A percentile compares a stretch with the other conserved stretches of the same genome.
Conservation (phyloP, 331 rosid genomes). For the Telfairia occidentalis region DNA sequence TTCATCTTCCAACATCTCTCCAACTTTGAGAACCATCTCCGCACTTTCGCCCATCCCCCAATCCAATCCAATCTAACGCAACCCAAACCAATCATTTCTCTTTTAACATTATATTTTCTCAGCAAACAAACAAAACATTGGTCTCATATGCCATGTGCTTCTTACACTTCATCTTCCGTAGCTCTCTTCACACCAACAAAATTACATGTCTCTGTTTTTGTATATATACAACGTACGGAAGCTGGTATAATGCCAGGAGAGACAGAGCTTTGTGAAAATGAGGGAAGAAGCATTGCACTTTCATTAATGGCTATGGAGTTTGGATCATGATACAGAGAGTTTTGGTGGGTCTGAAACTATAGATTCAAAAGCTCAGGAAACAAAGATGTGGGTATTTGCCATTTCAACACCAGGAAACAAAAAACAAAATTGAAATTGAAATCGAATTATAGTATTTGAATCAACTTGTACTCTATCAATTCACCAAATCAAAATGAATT, state of each 20-base stretch:
- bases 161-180: neutral
- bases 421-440: too few species aligned
- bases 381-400: too few species aligned
- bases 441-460: too few species aligned
- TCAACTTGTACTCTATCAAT: too few species aligned
- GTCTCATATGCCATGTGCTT: neutral
- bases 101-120: neutral
- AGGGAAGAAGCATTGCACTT: constrained; percentile 1
- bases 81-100: neutral
- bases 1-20: constrained; percentile 38
- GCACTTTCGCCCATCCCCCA: constrained; percentile 42
- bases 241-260: neutral
- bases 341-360: neutral
- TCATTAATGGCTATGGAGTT: neutral
- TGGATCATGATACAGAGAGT: neutral
- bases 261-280: neutral
- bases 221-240: constrained; percentile 5
- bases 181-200: neutral
- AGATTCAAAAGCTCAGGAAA: too few species aligned
- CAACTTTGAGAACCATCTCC: constrained; percentile 20
- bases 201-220: neutral
- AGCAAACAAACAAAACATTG: neutral
- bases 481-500: too few species aligned
- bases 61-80: neutral
- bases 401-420: too few species aligned